Evolutionary conservation across 371 early-diverging fungal species (phyloP), one percentile per base, ranked within the genome.

Genomic region (Mortierella sp.): DNA sequence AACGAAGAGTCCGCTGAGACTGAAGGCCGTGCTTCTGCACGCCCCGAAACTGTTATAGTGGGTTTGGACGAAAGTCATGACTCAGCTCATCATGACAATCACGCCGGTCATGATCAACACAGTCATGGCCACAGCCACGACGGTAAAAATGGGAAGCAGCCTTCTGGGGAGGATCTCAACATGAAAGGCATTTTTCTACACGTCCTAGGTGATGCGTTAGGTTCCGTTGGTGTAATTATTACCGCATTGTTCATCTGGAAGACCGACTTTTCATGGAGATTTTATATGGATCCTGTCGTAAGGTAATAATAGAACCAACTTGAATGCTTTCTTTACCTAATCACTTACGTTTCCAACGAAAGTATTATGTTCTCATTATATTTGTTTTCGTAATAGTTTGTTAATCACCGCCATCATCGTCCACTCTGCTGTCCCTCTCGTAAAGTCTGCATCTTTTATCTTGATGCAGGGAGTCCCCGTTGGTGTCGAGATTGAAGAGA

Each of bases 111-210:
- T 18, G 62, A 62, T 16, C 66, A 75, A 14, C 61, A 32, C 73
- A 81, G 69, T 28, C 85, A 85, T 57, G 69, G 79, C n/a, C 87
- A 90, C 63, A 72, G 73, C n/a, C 84, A 87, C 72, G 60, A 68
- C 11, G 84, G 83, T 65, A 71, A 75, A 35, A 84, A 88, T 43
- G 66, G 75, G 39, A 62, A 68, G 28, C 28, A 65, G 47, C 58
- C 73, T 18, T 63, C 69, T 1, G 83, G 87, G 45, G 87, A 92
- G 3, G 90, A 92, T 66, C 84, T 96, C 45, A 96, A 97, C 84
- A 96, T 97, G 96, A 92, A 88, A 62, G 97, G 97, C 49, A 94
- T 98, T 24, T 97, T 97, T 84, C 87, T 98, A 47, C 98, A 99
- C 86, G 95, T 97, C 30, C 77, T 97, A 28, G 98, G 99, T 45